These are phyloP conservation scores for Phytopythium sindhum DNA, from an alignment of 352 stramenopile genomes.

Conservation along the genomic window DNA sequence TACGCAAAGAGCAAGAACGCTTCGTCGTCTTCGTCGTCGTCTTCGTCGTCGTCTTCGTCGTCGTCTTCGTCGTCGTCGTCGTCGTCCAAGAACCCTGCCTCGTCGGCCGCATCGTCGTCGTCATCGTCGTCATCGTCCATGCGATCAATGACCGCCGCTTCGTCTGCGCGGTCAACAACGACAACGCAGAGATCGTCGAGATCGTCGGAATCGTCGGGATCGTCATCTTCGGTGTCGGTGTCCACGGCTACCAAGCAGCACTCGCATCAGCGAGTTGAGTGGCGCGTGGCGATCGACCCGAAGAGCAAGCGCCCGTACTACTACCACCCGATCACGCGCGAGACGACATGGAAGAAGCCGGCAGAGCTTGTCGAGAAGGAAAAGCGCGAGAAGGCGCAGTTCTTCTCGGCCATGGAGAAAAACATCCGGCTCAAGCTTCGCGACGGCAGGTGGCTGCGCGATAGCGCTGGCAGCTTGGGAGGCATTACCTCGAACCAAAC, in stretches of 20 bases:
- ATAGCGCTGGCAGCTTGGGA: conserved; percentile 28
- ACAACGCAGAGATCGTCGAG: conserved; percentile 1
- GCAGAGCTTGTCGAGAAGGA: conserved; percentile 71
- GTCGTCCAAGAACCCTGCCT: neutral
- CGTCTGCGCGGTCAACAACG: neutral
- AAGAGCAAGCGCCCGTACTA: conserved; percentile 95
- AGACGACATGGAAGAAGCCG: conserved; percentile 98
- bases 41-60: neutral
- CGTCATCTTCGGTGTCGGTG: conserved; percentile 1
- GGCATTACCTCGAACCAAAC: conserved; percentile 22
- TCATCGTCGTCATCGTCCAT: neutral
- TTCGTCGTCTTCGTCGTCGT: neutral
- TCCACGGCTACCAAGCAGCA: neutral
- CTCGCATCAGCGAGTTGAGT: conserved; percentile 37
- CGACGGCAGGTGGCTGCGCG: conserved; percentile 55
- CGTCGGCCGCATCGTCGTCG: neutral
- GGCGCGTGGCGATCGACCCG: conserved; percentile 74
- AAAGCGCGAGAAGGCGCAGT: conserved; percentile 76
- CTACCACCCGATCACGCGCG: conserved; percentile 93
- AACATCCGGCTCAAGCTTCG: conserved; percentile 92
- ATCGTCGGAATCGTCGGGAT: too few species aligned
- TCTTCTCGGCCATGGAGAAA: conserved; percentile 96
- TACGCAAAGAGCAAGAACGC: conserved; percentile 5
- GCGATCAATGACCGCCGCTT: neutral
- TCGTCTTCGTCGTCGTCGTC: neutral